phyloP scores from a whole-genome alignment of 2,329 filamentous ascomycete species.

The Fusarium keratoplasticum region DNA sequence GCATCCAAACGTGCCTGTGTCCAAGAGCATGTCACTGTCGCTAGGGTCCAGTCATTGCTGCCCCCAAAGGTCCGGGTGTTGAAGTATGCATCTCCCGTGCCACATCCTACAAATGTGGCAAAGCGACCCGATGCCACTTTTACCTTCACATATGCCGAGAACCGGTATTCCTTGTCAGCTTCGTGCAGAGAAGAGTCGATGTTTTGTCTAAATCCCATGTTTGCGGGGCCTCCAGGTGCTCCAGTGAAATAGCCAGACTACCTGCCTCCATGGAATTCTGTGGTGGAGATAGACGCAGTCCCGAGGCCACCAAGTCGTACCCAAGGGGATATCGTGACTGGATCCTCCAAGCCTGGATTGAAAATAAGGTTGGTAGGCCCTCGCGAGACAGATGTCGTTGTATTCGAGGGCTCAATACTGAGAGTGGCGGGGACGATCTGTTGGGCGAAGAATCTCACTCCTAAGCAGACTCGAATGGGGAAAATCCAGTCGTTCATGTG shows the following conservation, averaged over 20 bases:
- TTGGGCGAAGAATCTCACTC: too few species aligned
- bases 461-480: too few species aligned
- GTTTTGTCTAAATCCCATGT: background rate
- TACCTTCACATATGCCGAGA: background rate
- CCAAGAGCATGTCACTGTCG: conserved; percentile 8
- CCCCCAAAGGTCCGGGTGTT: background rate
- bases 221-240: background rate
- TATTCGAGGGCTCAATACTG: background rate
- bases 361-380: background rate
- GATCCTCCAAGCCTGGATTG: background rate
- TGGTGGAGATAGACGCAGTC: background rate
- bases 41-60: background rate
- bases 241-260: background rate
- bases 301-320: background rate
- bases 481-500: too few species aligned
- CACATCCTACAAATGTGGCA: background rate
- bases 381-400: background rate
- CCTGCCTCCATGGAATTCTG: background rate
- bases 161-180: background rate
- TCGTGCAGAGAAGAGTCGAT: background rate
- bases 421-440: background rate
- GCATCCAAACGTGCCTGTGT: conserved; percentile 1
- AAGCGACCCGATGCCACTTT: background rate
- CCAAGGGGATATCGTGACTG: background rate
- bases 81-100: background rate